phyloP scores from a whole-genome alignment of 2,329 filamentous ascomycete species.

The Pseudogymnoascus verrucosus region DNA sequence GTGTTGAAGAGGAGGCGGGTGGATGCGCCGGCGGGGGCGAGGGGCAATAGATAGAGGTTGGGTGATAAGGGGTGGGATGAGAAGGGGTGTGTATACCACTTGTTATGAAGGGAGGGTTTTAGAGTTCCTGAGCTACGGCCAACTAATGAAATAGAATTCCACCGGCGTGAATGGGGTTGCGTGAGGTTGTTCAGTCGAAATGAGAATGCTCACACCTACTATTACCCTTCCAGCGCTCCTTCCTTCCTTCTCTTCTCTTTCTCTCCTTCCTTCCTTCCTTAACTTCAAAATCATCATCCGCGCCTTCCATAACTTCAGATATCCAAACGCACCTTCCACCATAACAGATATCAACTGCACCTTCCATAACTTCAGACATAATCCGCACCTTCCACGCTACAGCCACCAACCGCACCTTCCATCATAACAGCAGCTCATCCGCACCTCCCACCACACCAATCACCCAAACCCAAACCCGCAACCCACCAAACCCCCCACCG shows the following conservation, averaged over 20 bases:
- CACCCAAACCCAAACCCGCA: background rate
- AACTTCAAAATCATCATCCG: background rate
- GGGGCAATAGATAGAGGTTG: conserved; percentile 24
- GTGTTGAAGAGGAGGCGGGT: conserved; percentile 55
- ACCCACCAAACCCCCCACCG: background rate
- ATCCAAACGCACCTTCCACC: background rate
- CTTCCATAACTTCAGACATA: background rate
- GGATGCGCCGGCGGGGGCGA: conserved; percentile 54
- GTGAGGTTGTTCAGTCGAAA: background rate
- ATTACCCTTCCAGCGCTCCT: background rate
- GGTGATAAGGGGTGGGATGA: background rate
- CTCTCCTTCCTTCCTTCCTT: background rate
- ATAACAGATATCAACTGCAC: background rate
- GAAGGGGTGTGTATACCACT: background rate
- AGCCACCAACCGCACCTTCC: background rate
- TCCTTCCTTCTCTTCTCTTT: background rate
- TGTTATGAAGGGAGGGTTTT: background rate
- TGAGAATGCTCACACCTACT: background rate
- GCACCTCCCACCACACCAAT: background rate
- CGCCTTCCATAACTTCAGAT: background rate
- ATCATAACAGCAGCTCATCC: background rate
- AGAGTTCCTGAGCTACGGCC: background rate
- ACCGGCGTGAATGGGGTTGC: background rate
- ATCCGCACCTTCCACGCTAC: background rate
- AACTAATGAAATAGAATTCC: background rate